These are phyloP conservation scores for Didymella lethalis DNA, from an alignment of 2,329 filamentous ascomycete species.

Conservation along the genomic window DNA sequence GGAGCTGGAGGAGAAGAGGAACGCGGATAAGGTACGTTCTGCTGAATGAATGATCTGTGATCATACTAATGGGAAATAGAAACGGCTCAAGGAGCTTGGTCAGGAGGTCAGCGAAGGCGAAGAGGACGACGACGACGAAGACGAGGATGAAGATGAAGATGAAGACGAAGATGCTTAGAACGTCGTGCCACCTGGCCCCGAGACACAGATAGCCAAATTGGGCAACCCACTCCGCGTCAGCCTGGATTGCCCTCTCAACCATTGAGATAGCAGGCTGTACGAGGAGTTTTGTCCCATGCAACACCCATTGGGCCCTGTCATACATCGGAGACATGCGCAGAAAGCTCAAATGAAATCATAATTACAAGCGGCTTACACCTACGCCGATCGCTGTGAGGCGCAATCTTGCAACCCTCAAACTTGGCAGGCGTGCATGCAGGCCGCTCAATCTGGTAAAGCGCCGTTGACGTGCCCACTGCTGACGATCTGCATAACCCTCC, in stretches of 20 bases:
- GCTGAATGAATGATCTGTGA: too few species aligned
- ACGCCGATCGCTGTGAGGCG: not conserved
- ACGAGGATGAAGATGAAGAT: conserved; percentile 38
- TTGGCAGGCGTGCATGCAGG: not conserved
- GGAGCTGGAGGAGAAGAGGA: conserved; percentile 57
- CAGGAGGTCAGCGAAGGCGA: conserved; percentile 54
- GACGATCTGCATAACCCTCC: not conserved
- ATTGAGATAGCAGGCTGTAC: not conserved
- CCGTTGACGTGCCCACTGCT: not conserved
- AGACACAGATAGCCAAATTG: too few species aligned
- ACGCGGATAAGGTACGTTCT: conserved; percentile 47
- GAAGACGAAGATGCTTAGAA: conserved; percentile 21
- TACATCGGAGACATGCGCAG: too few species aligned
- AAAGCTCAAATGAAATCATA: not conserved
- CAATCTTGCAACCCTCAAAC: not conserved
- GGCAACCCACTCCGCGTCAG: not conserved
- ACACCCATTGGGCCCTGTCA: too few species aligned
- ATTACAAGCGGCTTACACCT: not conserved
- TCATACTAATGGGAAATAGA: conserved; percentile 42
- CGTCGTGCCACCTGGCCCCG: not conserved
- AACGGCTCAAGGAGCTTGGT: conserved; percentile 57
- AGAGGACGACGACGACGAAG: conserved; percentile 49
- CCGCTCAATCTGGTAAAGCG: not conserved
- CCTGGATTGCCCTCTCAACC: not conserved
- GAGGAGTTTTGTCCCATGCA: too few species aligned